phyloP scores from a whole-genome alignment of 805 yeast genomes.

The Candida odintsovae region DNA sequence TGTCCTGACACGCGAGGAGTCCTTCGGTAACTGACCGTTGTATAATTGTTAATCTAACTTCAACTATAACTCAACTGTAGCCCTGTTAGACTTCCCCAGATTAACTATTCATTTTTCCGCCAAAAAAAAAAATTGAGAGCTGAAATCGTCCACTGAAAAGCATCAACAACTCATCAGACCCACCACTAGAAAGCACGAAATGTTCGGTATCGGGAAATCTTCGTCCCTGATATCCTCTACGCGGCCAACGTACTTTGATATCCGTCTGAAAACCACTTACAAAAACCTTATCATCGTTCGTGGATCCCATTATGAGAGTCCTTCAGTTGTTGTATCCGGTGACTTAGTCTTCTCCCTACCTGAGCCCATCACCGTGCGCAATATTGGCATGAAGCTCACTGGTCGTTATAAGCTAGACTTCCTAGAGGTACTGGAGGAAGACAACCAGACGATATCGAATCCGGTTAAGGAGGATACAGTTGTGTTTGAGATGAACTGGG shows the following conservation, averaged over 20 bases:
- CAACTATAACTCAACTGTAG: no score
- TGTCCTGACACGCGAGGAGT: conserved; percentile 28
- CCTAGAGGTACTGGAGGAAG: conserved; percentile 36
- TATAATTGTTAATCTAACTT: neutral
- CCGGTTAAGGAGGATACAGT: conserved; percentile 46
- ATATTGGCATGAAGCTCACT: conserved; percentile 51
- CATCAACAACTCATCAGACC: neutral
- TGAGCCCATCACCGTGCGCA: conserved; percentile 61
- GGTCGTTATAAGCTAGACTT: conserved; percentile 63
- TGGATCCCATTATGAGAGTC: conserved; percentile 72
- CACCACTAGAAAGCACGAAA: conserved; percentile 1
- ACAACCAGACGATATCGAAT: conserved; percentile 29
- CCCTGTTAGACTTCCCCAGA: no score
- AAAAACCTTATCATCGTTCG: conserved; percentile 67
- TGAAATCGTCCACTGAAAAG: no score
- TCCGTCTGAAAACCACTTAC: conserved; percentile 30
- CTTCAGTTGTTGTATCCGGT: conserved; percentile 71
- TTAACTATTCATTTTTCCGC: no score
- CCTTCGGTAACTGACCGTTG: neutral
- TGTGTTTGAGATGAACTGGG: conserved; percentile 74
- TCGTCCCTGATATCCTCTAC: conserved; percentile 6
- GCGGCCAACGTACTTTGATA: conserved; percentile 26
- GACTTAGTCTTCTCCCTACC: conserved; percentile 62
- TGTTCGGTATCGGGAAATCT: conserved; percentile 21
- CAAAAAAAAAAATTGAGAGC: no score